Base-by-base conservation (phyloP, 148 eudicot genomes). In the Chenopodium album region DNA sequence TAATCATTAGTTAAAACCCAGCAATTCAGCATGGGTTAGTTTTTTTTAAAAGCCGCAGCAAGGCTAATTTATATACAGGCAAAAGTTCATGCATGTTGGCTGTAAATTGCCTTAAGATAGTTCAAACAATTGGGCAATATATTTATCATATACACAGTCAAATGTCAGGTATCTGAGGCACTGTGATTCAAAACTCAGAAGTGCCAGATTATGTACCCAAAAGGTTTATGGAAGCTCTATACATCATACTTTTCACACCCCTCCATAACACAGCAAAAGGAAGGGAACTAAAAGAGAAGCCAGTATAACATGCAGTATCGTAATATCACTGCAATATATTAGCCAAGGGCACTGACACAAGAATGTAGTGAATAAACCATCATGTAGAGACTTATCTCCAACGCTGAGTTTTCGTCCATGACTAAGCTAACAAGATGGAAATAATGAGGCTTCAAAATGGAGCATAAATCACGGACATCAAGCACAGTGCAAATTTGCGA, bases 241-340 rank as follows among this genome's bases (percentile, higher is more conserved):
- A 83, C 85, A 83, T 71, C 67, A 71, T 29, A 46, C 56, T 66
- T 65, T 64, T 77, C 65, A 48, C 78, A 64, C 65, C 74, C 73
- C 76, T 83, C 62, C 48, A 46, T 47, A 50, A 54, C 64, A 60
- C 11, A 31, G 47, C 67, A 71, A 76, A 60, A 48, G 32, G 31
- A 60, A 48, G 32, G 31, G 79, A n/a, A 69, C 46, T 31, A 76
- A n/a, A 44, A 28, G 47, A 68, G 72, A 81, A 32, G 46, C 31
- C 47, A 22, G 26, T 80, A 31, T 32, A 13, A 20, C 12, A 79
- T 3, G 41, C 44, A 8, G 47, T n/a, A 26, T 46, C 46, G 78
- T 50, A 81, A 46, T n/a, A 60, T 32, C 2, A 76, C 46, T 34
- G 16, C 79, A 16, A 26, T n/a, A 63, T 56, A 37, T 56, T 22